Percentiles rank a stretch among this genome's conserved stretches.
phyloP scores from a whole-genome alignment of 2,329 filamentous ascomycete genomes.

The Claviceps fusiformis region DNA sequence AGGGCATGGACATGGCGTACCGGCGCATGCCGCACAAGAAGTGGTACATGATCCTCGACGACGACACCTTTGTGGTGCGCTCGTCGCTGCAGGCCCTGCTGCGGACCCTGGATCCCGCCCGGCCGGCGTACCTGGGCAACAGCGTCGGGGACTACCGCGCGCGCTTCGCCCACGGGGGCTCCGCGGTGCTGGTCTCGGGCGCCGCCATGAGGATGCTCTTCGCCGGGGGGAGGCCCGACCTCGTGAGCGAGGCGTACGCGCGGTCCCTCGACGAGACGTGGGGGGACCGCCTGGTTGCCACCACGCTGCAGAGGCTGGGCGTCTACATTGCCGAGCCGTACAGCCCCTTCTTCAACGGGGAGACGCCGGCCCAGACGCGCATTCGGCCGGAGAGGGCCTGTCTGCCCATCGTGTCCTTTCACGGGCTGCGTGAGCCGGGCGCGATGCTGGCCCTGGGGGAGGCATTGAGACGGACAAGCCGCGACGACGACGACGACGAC shows the following conservation, averaged over 20 bases:
- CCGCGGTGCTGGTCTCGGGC: slow-evolving; percentile 37
- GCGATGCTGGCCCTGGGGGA: slow-evolving; percentile 32
- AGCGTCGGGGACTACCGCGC: slow-evolving; percentile 41
- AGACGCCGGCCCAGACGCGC: slow-evolving; percentile 33
- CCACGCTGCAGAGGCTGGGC: slow-evolving; percentile 37
- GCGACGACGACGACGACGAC: background rate
- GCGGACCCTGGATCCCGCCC: slow-evolving; percentile 31
- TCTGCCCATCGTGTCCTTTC: slow-evolving; percentile 40
- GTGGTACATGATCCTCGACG: slow-evolving; percentile 45
- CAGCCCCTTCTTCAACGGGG: slow-evolving; percentile 42
- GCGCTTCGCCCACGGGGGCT: slow-evolving; percentile 44
- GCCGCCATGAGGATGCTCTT: slow-evolving; percentile 35
- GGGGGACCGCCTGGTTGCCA: slow-evolving; percentile 41
- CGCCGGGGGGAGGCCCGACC: slow-evolving; percentile 19
- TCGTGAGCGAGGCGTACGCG: slow-evolving; percentile 30
- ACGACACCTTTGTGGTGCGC: slow-evolving; percentile 41
- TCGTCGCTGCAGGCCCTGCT: slow-evolving; percentile 34
- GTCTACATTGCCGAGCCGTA: slow-evolving; percentile 43
- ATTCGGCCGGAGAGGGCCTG: slow-evolving; percentile 38
- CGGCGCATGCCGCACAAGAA: slow-evolving; percentile 37
- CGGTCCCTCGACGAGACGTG: slow-evolving; percentile 37
- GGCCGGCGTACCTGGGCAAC: slow-evolving; percentile 40
- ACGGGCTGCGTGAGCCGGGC: slow-evolving; percentile 30
- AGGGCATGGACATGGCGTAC: slow-evolving; percentile 39
- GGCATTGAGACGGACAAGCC: slow-evolving; percentile 20